phyloP scores from a whole-genome alignment of 768 basidiomycete species.

The Xerocomellus amylosporus region DNA sequence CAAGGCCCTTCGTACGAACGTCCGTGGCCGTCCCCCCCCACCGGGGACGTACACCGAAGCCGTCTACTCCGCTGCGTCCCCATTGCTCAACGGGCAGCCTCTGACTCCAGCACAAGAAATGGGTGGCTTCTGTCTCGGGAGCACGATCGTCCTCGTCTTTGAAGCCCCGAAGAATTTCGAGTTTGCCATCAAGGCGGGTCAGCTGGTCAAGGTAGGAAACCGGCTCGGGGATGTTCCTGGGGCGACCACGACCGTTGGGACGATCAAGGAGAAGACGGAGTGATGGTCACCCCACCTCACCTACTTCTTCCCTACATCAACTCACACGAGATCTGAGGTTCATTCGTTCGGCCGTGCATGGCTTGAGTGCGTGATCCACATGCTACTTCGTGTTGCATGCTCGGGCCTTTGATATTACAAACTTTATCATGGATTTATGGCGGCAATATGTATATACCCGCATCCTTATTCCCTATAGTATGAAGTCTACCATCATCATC shows the following conservation, averaged over 20 bases:
- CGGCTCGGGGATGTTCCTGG: conserved; percentile 57
- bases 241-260: conserved; percentile 24
- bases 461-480: conserved; percentile 3
- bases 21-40: conserved; percentile 66
- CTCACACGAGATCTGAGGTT: neutral
- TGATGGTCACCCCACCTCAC: conserved; percentile 4
- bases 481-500: neutral
- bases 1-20: conserved; percentile 86
- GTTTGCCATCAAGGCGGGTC: conserved; percentile 71
- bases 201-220: conserved; percentile 88
- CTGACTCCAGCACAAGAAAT: conserved; percentile 88
- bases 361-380: neutral
- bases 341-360: neutral
- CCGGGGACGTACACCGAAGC: conserved; percentile 91
- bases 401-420: neutral
- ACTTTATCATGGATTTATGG: conserved; percentile 6
- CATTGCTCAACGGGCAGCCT: conserved; percentile 84
- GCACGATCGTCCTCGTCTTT: conserved; percentile 94
- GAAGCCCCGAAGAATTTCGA: conserved; percentile 87
- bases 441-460: conserved; percentile 16
- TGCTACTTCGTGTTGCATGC: neutral
- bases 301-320: neutral
- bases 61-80: conserved; percentile 80
- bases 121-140: conserved; percentile 95
- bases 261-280: conserved; percentile 32